Evolutionary conservation across 768 basidiomycete genomes (phyloP).

Genomic region (Mycena venus): DNA sequence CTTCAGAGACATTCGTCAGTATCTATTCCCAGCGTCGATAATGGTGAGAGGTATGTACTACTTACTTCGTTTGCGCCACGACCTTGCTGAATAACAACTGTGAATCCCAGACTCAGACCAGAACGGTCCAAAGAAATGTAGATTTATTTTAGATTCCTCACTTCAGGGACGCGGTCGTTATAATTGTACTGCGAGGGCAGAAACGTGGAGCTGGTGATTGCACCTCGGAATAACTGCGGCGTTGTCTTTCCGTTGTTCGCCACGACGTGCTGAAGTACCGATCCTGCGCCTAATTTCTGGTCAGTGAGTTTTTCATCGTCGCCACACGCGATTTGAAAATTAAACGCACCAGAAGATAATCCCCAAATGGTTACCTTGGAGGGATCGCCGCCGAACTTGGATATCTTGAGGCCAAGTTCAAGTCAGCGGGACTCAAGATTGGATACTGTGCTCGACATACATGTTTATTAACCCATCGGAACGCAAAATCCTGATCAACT

Average conservation of each 20-base stretch:
- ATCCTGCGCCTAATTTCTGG: neutral
- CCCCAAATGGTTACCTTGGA: conserved; percentile 45
- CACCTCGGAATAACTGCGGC: conserved; percentile 45
- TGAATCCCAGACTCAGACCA: too few relatives aligned
- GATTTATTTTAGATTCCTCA: too few relatives aligned
- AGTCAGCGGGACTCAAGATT: too few relatives aligned
- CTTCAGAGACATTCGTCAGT: conserved; percentile 25
- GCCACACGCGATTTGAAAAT: neutral
- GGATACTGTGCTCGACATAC: conserved; percentile 20
- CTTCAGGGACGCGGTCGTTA: conserved; percentile 37
- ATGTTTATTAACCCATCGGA: conserved; percentile 46
- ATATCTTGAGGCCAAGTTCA: too few relatives aligned
- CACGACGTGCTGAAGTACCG: conserved; percentile 1
- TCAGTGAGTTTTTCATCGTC: too few relatives aligned
- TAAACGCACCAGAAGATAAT: conserved; percentile 36
- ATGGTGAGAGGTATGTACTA: too few relatives aligned
- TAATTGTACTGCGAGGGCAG: conserved; percentile 49
- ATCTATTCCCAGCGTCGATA: neutral
- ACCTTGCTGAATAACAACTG: conserved; percentile 39
- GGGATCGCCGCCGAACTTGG: conserved; percentile 36
- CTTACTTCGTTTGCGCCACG: conserved; percentile 36
- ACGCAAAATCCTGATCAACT: conserved; percentile 49
- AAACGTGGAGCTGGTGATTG: conserved; percentile 48
- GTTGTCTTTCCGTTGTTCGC: conserved; percentile 1
- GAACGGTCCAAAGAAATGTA: too few relatives aligned